Conservation (phyloP, 2,329 filamentous ascomycete genomes). For the Talaromyces sp. region DNA sequence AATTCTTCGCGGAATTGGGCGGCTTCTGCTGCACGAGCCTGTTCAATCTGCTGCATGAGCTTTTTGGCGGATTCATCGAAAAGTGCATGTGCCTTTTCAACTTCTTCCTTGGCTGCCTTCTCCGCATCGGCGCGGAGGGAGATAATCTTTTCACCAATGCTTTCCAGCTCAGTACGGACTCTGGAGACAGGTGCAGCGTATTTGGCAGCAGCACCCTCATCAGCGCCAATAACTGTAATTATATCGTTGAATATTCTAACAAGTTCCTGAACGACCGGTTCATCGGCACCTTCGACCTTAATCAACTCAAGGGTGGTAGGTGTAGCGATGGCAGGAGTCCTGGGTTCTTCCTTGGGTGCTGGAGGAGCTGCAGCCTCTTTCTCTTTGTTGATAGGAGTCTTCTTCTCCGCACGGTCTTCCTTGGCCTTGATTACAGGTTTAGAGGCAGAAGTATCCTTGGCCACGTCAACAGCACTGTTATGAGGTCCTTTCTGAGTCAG, state of each 20-base stretch:
- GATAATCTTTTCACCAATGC: conserved; percentile 74
- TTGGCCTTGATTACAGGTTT: conserved; percentile 29
- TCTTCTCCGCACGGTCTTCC: conserved; percentile 29
- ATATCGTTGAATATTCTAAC: conserved; percentile 95
- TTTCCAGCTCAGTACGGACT: conserved; percentile 77
- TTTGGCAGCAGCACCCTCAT: conserved; percentile 66
- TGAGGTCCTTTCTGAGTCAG: conserved; percentile 50
- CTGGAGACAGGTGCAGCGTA: conserved; percentile 76
- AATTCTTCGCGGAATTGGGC: conserved; percentile 82
- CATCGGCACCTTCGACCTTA: conserved; percentile 68
- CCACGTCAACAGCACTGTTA: conserved; percentile 41
- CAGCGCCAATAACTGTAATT: conserved; percentile 87
- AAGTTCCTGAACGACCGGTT: conserved; percentile 86
- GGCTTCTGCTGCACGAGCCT: conserved; percentile 76
- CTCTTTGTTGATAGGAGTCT: conserved; percentile 26
- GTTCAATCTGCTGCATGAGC: conserved; percentile 82
- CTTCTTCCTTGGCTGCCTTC: conserved; percentile 69
- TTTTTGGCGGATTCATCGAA: conserved; percentile 86
- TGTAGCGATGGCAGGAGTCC: conserved; percentile 44
- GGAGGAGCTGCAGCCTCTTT: conserved; percentile 18
- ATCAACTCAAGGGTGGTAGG: conserved; percentile 73
- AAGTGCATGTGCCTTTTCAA: conserved; percentile 66
- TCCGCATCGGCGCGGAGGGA: conserved; percentile 67
- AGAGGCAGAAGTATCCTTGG: conserved; percentile 23
- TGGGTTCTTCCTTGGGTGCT: conserved; percentile 33